Evolutionary conservation across 805 yeast genomes (phyloP), one percentile per base, ranked within the genome.

Genomic region (Cyberlindnera lachancei): DNA sequence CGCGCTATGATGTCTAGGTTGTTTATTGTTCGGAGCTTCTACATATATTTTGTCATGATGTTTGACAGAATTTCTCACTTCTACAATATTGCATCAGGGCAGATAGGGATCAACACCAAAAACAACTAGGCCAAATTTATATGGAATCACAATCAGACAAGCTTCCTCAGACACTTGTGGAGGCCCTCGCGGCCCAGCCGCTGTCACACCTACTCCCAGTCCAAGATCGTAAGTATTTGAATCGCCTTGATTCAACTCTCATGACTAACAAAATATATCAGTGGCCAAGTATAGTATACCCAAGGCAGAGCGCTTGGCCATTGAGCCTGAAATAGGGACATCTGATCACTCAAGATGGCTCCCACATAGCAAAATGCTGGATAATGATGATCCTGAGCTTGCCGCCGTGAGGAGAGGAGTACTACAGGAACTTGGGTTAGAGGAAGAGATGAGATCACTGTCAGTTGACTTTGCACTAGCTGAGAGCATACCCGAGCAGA

Each of bases 201-300:
- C 32, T 65, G 30, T 49, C 55, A 14, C 62, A 52, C 28, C 40
- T 65, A 12, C 44, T 63, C 3, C 72, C 72, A 3, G 56, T 52
- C 3, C 68, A 64, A 32, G 57, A 53, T 26, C 36, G 64, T 63
- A 42, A 37, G 66, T 55, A 15, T 19, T 15, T 16, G 6, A n/a
- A n/a, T n/a, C n/a, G n/a, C n/a, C n/a, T n/a, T n/a, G n/a, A n/a
- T n/a, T n/a, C n/a, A n/a, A n/a, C n/a, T n/a, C n/a, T n/a, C n/a
- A n/a, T n/a, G n/a, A n/a, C n/a, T n/a, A n/a, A n/a, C n/a, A 22
- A 12, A 22, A 22, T 14, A 19, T 9, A 19, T 11, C 27, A 42
- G 46, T 39, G 23, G 38, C 31, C 5, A 18, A 24, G 19, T 31
- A 27, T 10, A 17, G 35, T 12, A 19, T 5, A 13, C 3, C 14